Evolutionary conservation across 331 rosid species (phyloP), one percentile per base, ranked within the genome.

Genomic region (Prunus yedoensis): DNA sequence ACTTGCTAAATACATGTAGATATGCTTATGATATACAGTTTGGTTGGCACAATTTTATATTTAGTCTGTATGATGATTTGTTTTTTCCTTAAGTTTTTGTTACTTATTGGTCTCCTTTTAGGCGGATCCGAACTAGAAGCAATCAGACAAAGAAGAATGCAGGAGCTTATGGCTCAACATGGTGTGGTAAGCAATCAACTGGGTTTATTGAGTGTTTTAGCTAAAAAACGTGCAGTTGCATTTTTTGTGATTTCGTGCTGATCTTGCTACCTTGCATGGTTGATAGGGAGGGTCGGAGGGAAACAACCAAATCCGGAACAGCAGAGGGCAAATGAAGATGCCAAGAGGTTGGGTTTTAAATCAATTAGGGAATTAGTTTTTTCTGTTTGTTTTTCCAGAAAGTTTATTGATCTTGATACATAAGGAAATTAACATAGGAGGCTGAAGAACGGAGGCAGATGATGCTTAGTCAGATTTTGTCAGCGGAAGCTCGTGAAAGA

Each of bases 61-160:
- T 7, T 18, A 8, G 23, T 20, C 60, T n/a, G 12, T 51, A 27
- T 10, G 12, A 41, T 10, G 38, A 2, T 63, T 9, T 3, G 3
- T 49, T 20, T 52, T 15, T 30, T 28, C 23, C 45, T 8, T 9
- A 15, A 51, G 8, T 15, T 14, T 75, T 64, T 38, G 52, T 35
- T 52, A 52, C 1, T 11, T 6, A 2, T 68, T 66, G 5, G 4
- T 77, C 51, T 70, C 16, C 23, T 27, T 83, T 69, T 72, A 92
- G 99, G 97, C 87, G 80, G 99, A 95, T 83, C 98, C 99, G 99
- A 95, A 84, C 78, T 95, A 20, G 98, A 95, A 78, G 98, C 98
- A 58, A 95, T 95, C 85, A 92, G 99, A 71, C 89, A 91, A 76
- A 92, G 97, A 85, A 92, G 99, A 85, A 91, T 95, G 98, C 97